Evolutionary conservation across 495 filamentous ascomycete species (phyloP).

Genomic region (Aspergillus indologenus): DNA sequence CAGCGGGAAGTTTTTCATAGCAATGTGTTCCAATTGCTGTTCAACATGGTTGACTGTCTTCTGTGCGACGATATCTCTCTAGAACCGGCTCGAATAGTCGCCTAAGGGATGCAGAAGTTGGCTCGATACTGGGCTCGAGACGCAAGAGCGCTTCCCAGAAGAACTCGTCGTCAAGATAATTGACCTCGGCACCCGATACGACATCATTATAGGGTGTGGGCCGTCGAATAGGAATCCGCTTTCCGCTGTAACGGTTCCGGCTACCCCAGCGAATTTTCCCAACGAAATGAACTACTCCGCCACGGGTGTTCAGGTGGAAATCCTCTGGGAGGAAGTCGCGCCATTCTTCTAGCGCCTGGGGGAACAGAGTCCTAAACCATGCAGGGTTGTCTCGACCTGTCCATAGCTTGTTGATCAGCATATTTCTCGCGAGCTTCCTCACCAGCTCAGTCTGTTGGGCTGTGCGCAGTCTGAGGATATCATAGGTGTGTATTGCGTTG

Average conservation of each 20-base stretch:
- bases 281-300: conserved; percentile 26
- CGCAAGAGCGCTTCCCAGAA: conserved; percentile 15
- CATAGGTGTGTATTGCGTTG: conserved; percentile 38
- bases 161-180: conserved; percentile 22
- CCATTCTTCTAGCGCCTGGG: conserved; percentile 49
- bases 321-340: conserved; percentile 41
- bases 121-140: conserved; percentile 17
- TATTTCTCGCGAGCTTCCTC: conserved; percentile 20
- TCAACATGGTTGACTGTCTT: background rate
- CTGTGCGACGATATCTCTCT: background rate
- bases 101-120: conserved; percentile 17
- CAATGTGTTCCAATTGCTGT: background rate
- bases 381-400: conserved; percentile 13
- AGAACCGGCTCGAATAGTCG: conserved; percentile 19
- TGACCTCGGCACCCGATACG: conserved; percentile 5
- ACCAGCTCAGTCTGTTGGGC: conserved; percentile 30
- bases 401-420: conserved; percentile 23
- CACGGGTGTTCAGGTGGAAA: conserved; percentile 28
- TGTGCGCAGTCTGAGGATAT: conserved; percentile 32
- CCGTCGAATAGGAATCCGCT: conserved; percentile 20
- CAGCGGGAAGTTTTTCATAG: too few species aligned
- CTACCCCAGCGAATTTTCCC: conserved; percentile 16
- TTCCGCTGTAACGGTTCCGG: conserved; percentile 4
- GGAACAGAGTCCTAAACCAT: conserved; percentile 38
- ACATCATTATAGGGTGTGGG: conserved; percentile 12